Percentiles rank a stretch among this genome's conserved stretches.
Evolutionary conservation across 2,329 filamentous ascomycete species (phyloP).

Genomic region (Aspergillus hiratsukae): DNA sequence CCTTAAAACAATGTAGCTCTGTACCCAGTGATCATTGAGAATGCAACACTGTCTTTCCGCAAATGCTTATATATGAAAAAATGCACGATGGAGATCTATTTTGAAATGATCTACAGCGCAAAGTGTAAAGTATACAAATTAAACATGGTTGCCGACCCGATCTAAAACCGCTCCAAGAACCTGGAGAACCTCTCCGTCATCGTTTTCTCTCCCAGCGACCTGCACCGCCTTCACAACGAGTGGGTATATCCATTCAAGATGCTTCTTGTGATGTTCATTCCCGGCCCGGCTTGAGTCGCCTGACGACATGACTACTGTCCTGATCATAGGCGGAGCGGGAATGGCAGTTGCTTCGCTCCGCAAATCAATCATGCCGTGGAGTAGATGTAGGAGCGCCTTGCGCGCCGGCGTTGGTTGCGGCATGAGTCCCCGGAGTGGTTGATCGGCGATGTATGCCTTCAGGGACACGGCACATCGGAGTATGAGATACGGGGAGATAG

Average conservation of each 20-base stretch:
- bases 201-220: slow-evolving; percentile 37
- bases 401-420: slow-evolving; percentile 80
- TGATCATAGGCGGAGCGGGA: slow-evolving; percentile 40
- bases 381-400: slow-evolving; percentile 69
- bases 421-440: slow-evolving; percentile 82
- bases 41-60: background rate
- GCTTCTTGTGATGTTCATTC: slow-evolving; percentile 54
- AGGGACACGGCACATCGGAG: slow-evolving; percentile 74
- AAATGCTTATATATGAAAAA: background rate
- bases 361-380: slow-evolving; percentile 63
- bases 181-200: slow-evolving; percentile 36
- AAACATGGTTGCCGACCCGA: slow-evolving; percentile 48
- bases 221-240: slow-evolving; percentile 47
- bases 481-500: slow-evolving; percentile 75
- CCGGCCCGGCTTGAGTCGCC: slow-evolving; percentile 50
- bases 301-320: slow-evolving; percentile 13
- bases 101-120: background rate
- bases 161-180: slow-evolving; percentile 59
- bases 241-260: slow-evolving; percentile 76
- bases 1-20: background rate
- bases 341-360: slow-evolving; percentile 67
- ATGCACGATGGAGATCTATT: background rate
- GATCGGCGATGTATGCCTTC: slow-evolving; percentile 84
- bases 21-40: background rate
- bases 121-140: background rate